A percentile compares a stretch with the other conserved stretches of the same genome.
These are phyloP conservation scores for Microcyclospora pomicola DNA, from an alignment of 2,329 filamentous ascomycete species.

Conservation along the genomic window DNA sequence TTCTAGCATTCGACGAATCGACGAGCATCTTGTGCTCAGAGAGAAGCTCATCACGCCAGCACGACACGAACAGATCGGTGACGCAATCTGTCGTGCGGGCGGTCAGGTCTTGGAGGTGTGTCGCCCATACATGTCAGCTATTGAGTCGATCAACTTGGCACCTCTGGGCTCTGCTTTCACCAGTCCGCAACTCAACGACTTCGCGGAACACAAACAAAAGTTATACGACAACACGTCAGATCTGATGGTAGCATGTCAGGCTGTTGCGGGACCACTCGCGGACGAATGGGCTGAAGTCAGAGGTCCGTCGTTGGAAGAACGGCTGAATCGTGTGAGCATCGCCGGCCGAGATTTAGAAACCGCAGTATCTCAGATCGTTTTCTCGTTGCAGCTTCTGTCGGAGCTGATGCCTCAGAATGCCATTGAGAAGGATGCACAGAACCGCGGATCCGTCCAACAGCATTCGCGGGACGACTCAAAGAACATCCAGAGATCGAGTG, in stretches of 20 bases:
- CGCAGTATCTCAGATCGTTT: constrained; percentile 74
- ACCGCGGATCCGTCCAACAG: constrained; percentile 22
- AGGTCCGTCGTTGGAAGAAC: constrained; percentile 76
- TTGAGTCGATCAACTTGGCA: constrained; percentile 84
- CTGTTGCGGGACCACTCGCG: constrained; percentile 76
- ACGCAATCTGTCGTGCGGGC: constrained; percentile 66
- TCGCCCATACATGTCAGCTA: constrained; percentile 73
- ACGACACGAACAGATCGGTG: constrained; percentile 66
- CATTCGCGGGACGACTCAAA: constrained; percentile 16
- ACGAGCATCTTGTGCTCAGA: constrained; percentile 63
- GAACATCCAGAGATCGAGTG: not conserved
- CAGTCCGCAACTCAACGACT: constrained; percentile 75
- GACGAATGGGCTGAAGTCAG: constrained; percentile 95
- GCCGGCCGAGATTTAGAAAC: constrained; percentile 71
- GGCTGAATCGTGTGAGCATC: constrained; percentile 64
- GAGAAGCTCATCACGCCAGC: constrained; percentile 72
- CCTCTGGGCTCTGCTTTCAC: constrained; percentile 64
- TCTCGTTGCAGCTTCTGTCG: constrained; percentile 73
- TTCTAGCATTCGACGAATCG: constrained; percentile 73
- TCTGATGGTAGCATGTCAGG: constrained; percentile 73
- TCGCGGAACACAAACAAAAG: constrained; percentile 80
- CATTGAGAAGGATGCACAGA: constrained; percentile 21
- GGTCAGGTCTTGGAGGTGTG: constrained; percentile 76
- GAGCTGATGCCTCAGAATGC: constrained; percentile 54
- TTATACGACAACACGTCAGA: constrained; percentile 90